Base-by-base conservation (phyloP, 2,329 filamentous ascomycete genomes). In the Alternaria longipes region DNA sequence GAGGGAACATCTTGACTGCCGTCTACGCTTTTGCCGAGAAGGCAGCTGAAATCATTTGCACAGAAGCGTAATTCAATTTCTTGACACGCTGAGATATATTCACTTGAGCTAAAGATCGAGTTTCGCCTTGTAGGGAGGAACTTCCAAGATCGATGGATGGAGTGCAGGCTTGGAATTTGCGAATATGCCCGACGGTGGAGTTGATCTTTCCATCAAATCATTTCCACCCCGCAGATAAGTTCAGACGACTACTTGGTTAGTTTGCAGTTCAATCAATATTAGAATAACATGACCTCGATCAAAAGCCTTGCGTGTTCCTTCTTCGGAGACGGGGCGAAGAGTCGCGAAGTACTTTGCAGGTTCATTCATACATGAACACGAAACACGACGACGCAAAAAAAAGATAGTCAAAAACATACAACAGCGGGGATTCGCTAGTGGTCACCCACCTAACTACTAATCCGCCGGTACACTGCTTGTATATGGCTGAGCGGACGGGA, bases 11-110 rank as follows among this genome's bases (percentile, higher is more conserved):
- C 8, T 38, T 70, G 42, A 51, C 62, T 14, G 68, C 67, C 7
- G 69, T 74, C 6, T 75, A 74, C 46, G 70, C 64, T 22, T 66
- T 70, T 9, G 67, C 69, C 0, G 70, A 73, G 57, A 74, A 73
- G 42, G 71, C 65, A 2, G 67, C 51, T 0, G 71, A 73, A 18
- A 53, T 74, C 0, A 66, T 74, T 1, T 32, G 24, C 14, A 52
- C 22, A 20, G 61, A 64, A 38, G 20, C 41, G 30, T n/a, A 46
- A 38, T 28, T 20, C n/a, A 34, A 11, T 45, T 36, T 28, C 30
- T 20, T 3, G n/a, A 18, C 16, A 28, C 12, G 30, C 46, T 36
- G 32, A 24, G 46, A n/a, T 5, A 5, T 0, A 12, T 34, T n/a
- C 1, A 24, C 8, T 4, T 14, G 20, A 36, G 14, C 28, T 22